phyloP scores from a whole-genome alignment of 2,329 filamentous ascomycete genomes.

The Zymoseptoria tritici region DNA sequence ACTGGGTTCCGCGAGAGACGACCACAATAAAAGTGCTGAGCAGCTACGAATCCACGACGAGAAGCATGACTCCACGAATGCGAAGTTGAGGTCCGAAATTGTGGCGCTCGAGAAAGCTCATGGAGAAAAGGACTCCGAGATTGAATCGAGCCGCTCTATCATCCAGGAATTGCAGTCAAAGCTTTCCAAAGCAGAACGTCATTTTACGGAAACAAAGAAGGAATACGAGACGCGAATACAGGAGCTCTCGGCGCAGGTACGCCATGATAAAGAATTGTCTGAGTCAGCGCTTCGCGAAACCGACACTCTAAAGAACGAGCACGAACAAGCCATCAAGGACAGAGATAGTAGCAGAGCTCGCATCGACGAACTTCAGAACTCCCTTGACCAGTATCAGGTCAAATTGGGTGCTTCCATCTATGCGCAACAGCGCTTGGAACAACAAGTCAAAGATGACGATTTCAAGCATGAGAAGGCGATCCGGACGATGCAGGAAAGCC shows the following conservation, averaged over 20 bases:
- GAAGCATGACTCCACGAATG: conserved; percentile 14
- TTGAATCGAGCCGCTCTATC: neutral
- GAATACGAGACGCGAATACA: conserved; percentile 3
- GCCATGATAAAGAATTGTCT: conserved; percentile 10
- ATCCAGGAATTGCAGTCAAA: conserved; percentile 11
- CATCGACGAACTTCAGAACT: conserved; percentile 1
- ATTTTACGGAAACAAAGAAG: neutral
- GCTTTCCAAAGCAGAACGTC: conserved; percentile 13
- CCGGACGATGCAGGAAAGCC: conserved; percentile 1
- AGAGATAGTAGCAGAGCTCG: conserved; percentile 4
- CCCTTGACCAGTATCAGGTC: conserved; percentile 7
- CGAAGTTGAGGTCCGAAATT: conserved; percentile 6
- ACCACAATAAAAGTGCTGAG: conserved; percentile 13
- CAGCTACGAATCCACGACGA: conserved; percentile 13
- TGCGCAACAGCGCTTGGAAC: conserved; percentile 4
- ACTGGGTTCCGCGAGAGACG: conserved; percentile 9
- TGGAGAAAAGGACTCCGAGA: neutral
- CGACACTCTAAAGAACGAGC: conserved; percentile 6
- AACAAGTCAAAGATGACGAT: conserved; percentile 8
- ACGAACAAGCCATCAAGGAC: conserved; percentile 5
- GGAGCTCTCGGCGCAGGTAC: conserved; percentile 9
- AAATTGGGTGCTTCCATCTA: conserved; percentile 4
- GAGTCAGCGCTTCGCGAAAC: conserved; percentile 8
- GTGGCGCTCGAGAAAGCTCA: conserved; percentile 8
- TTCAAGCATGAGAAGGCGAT: conserved; percentile 5